Percentiles rank a stretch among this genome's conserved stretches.
phyloP scores from a whole-genome alignment of 805 yeast species.

The Saturnispora sekii region DNA sequence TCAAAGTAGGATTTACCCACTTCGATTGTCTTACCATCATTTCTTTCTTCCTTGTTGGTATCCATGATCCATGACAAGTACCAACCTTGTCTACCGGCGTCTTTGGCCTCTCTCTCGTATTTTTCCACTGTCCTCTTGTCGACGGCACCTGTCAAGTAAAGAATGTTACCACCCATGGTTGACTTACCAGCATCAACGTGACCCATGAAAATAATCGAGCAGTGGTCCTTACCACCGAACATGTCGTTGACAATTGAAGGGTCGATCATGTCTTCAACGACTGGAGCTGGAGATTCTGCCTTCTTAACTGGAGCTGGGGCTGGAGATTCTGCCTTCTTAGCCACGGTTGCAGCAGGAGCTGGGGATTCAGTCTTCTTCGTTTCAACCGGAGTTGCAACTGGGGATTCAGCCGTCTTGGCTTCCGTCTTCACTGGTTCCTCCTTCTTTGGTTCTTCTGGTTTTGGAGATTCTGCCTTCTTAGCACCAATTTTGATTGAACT shows the following conservation, averaged over 20 bases:
- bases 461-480: constrained; percentile 36
- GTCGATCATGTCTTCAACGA: constrained; percentile 72
- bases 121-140: constrained; percentile 98
- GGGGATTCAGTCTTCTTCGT: constrained; percentile 22
- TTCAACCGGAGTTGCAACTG: constrained; percentile 26
- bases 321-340: constrained; percentile 10
- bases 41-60: constrained; percentile 97
- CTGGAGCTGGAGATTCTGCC: constrained; percentile 32
- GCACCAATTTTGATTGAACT: constrained; percentile 34
- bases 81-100: constrained; percentile 99
- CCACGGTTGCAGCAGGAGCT: constrained; percentile 10
- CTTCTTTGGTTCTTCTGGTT: constrained; percentile 22
- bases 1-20: constrained; percentile 97
- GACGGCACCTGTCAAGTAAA: constrained; percentile 90
- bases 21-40: constrained; percentile 97
- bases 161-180: constrained; percentile 97
- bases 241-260: constrained; percentile 81
- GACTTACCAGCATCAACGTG: constrained; percentile 99
- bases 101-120: constrained; percentile 97
- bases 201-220: constrained; percentile 97
- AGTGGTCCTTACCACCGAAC: constrained; percentile 96
- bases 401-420: constrained; percentile 23
- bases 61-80: constrained; percentile 99
- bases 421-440: constrained; percentile 12
- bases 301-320: constrained; percentile 10